phyloP scores from a whole-genome alignment of 208 protist genomes.

The Wallacemonas sp. region DNA sequence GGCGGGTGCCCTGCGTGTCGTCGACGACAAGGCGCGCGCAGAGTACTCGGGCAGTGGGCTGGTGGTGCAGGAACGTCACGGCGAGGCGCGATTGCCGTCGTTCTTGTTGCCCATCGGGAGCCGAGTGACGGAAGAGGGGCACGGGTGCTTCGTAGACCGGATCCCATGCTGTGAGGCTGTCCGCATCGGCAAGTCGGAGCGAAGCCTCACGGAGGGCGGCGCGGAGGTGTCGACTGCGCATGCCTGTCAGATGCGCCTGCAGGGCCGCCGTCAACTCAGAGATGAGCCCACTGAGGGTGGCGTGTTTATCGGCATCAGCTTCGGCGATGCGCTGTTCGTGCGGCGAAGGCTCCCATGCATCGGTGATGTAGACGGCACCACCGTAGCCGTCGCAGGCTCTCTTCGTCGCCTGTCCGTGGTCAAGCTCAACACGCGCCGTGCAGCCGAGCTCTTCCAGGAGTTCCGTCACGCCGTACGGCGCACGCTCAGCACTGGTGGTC shows the following conservation, averaged over 20 bases:
- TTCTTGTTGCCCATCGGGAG: too few relatives aligned
- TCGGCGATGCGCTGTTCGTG: neutral
- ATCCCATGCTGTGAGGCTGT: neutral
- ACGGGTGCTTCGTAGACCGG: neutral
- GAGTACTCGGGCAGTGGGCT: neutral
- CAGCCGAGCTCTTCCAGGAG: slow-evolving; percentile 3
- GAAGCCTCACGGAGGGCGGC: neutral
- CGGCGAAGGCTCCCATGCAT: neutral
- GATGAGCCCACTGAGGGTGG: neutral
- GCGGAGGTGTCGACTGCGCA: neutral
- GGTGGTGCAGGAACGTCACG: neutral
- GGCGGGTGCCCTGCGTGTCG: neutral
- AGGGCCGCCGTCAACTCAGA: neutral
- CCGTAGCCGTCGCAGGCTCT: neutral
- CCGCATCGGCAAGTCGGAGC: neutral
- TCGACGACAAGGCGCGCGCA: neutral
- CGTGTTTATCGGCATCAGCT: neutral
- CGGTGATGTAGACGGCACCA: neutral
- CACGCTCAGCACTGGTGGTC: neutral
- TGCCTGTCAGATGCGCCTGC: neutral
- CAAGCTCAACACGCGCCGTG: slow-evolving; percentile 1
- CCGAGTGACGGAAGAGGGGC: neutral
- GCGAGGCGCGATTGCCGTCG: neutral
- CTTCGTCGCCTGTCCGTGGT: neutral
- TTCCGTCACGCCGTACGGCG: neutral